phyloP scores from a whole-genome alignment of 2,329 filamentous ascomycete genomes.

The Periconia macrospinosa region DNA sequence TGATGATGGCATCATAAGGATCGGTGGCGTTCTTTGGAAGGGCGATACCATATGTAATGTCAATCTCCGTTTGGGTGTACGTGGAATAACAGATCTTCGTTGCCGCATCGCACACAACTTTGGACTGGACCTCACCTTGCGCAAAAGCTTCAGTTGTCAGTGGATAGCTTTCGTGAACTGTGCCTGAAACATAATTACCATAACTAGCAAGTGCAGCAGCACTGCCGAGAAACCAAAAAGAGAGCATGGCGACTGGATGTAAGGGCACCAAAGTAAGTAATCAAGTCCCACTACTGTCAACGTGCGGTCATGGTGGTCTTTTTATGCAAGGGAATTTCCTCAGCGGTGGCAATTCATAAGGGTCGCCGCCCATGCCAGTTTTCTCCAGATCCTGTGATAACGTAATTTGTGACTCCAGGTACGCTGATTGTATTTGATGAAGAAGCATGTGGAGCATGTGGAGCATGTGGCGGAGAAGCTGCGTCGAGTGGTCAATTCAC shows the following conservation, averaged over 20 bases:
- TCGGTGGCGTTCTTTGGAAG: conserved; percentile 31
- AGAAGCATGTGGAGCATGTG: conserved; percentile 11
- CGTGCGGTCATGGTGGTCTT: background rate
- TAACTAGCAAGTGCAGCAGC: conserved; percentile 29
- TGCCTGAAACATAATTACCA: conserved; percentile 16
- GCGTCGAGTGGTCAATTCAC: conserved; percentile 25
- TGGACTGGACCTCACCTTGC: conserved; percentile 34
- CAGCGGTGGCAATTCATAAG: conserved; percentile 13
- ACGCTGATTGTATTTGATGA: conserved; percentile 32
- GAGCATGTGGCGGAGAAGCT: conserved; percentile 6
- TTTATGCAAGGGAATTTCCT: background rate
- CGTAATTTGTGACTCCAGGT: conserved; percentile 20
- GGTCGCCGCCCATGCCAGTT: conserved; percentile 13
- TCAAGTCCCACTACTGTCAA: conserved; percentile 3
- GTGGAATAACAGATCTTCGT: conserved; percentile 36
- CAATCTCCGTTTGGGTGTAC: conserved; percentile 30
- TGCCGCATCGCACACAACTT: conserved; percentile 30
- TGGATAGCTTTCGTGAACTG: conserved; percentile 8
- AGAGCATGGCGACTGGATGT: conserved; percentile 26
- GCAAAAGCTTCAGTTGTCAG: conserved; percentile 20
- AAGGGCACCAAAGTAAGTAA: conserved; percentile 6
- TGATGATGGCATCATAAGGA: conserved; percentile 36
- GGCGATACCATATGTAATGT: conserved; percentile 34
- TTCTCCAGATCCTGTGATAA: conserved; percentile 15
- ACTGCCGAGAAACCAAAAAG: conserved; percentile 28